Evolutionary conservation across 192 early-diverging fungal genomes (phyloP), one percentile per base, ranked within the genome.

Genomic region (Umbelopsis isabellina): DNA sequence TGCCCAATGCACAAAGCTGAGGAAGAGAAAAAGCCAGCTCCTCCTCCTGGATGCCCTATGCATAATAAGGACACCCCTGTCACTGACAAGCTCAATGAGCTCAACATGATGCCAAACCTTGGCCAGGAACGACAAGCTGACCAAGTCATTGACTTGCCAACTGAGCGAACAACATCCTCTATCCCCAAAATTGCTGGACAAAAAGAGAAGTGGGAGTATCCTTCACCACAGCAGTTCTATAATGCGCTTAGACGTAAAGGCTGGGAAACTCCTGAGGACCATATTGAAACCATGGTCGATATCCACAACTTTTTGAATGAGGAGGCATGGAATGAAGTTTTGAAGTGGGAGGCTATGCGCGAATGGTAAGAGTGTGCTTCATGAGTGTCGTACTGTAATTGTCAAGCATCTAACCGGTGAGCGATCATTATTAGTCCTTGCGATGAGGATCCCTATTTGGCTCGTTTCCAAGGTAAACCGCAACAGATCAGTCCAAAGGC

Each of bases 231-330:
- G 77, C 93, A 94, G 70, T 94, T 96, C 76, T 94, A 93, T 77
- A 93, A 93, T 68, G 94, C 94, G 1, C 81, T 94, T 21, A 87
- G 87, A 21, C 85, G 93, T n/a, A 94, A 96, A 58, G 89, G 91
- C 44, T 92, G 90, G 92, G 86, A 93, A 30, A 91, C 93, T 0
- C 94, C 94, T 9, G 93, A 92, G 68, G 87, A 89, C 48, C 86
- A 91, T 45, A 85, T 96, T 46, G 91, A 93, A 53, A 89, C 89
- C 1, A 97, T 99, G 92, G 97, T 99, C 0, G 91, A 95, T 72
- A 99, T 99, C 75, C 97, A 99, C 80, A 99, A 99, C 75, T 96
- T 95, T 70, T 84, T 99, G 73, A 99, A 99, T 75, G 97, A 99
- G 74, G 91, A 90, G 65, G 93, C 93, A 44, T 98, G 97, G 97